Conservation (phyloP, 2,329 filamentous ascomycete species). For the Aspergillus jensenii region DNA sequence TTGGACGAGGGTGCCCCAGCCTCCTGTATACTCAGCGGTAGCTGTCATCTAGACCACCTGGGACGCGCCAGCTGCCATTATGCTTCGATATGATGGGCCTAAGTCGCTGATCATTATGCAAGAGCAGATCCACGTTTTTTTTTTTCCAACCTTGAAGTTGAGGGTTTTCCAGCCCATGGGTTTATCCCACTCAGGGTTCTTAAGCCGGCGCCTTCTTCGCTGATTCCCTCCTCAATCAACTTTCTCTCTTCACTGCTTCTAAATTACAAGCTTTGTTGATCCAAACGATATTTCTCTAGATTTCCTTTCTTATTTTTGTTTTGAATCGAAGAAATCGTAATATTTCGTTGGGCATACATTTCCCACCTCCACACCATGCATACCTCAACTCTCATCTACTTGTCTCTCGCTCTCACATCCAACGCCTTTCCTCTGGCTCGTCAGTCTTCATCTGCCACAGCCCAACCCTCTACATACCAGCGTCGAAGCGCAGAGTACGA, state of each 20-base stretch:
- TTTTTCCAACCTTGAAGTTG: neutral
- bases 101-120: constrained; percentile 18
- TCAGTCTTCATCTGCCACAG: constrained; percentile 19
- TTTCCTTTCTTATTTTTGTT: neutral
- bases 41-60: constrained; percentile 15
- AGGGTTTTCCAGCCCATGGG: constrained; percentile 3
- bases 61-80: constrained; percentile 20
- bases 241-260: neutral
- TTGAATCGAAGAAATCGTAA: neutral
- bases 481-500: constrained; percentile 28
- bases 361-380: constrained; percentile 25
- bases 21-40: constrained; percentile 18
- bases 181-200: neutral
- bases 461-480: constrained; percentile 6
- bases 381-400: constrained; percentile 24
- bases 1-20: constrained; percentile 17
- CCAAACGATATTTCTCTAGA: neutral
- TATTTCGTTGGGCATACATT: constrained; percentile 5
- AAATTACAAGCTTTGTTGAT: neutral
- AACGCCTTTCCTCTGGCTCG: constrained; percentile 30
- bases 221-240: neutral
- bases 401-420: constrained; percentile 29
- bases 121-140: constrained; percentile 1
- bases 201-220: constrained; percentile 4
- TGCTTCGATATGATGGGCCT: constrained; percentile 15